Conservation (phyloP, 2,329 filamentous ascomycete species). For the Arachnomyces sp. region DNA sequence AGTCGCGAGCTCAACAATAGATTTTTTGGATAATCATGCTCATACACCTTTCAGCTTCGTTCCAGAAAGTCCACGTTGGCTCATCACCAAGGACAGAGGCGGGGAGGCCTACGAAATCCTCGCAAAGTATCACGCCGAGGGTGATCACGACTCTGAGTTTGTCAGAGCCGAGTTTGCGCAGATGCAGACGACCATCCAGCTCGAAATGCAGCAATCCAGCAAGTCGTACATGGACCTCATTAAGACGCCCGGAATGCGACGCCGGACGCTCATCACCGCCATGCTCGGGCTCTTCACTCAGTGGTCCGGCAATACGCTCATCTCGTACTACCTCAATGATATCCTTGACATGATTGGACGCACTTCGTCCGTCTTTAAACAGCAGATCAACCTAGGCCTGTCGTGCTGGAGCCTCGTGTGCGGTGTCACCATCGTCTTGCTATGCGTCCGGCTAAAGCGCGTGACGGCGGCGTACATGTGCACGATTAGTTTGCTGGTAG, state of each 20-base stretch:
- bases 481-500: too few relatives aligned
- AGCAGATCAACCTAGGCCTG: slow-evolving; percentile 25
- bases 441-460: too few relatives aligned
- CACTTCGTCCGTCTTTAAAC: slow-evolving; percentile 24
- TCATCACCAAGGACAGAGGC: slow-evolving; percentile 19
- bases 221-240: slow-evolving; percentile 13
- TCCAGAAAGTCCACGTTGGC: slow-evolving; percentile 36
- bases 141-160: slow-evolving; percentile 40
- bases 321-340: slow-evolving; percentile 12
- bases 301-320: slow-evolving; percentile 34
- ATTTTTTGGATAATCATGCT: too few relatives aligned
- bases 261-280: slow-evolving; percentile 28
- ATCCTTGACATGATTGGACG: slow-evolving; percentile 29
- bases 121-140: slow-evolving; percentile 43
- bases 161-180: slow-evolving; percentile 54
- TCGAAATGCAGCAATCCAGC: slow-evolving; percentile 44
- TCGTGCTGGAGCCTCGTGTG: slow-evolving; percentile 34
- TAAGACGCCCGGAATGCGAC: slow-evolving; percentile 14
- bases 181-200: slow-evolving; percentile 47
- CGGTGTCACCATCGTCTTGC: slow-evolving; percentile 26
- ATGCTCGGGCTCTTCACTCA: slow-evolving; percentile 26
- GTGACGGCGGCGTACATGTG: too few relatives aligned
- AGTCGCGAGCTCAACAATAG: too few relatives aligned
- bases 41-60: too few relatives aligned
- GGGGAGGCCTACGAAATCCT: slow-evolving; percentile 20